Evolutionary conservation across 2,329 filamentous ascomycete species (phyloP), one percentile per base, ranked within the genome.

Genomic region (Knoxdaviesia capensis): DNA sequence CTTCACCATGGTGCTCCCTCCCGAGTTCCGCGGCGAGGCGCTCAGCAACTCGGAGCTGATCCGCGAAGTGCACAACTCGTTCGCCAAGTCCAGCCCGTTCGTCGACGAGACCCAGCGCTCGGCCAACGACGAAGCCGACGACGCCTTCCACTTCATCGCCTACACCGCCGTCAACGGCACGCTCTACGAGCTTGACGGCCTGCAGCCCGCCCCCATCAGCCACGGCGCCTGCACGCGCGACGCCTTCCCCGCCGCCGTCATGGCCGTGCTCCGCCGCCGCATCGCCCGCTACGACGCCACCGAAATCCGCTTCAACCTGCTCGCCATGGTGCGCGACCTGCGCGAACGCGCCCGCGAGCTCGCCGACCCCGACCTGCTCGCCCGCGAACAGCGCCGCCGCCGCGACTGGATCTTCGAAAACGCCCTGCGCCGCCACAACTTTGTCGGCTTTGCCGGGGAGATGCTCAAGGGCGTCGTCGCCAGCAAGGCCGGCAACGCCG

Each of bases 131-230:
- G 74, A 75, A 47, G 69, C 83, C 43, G 86, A 93, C 53, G 90
- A 96, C 54, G 83, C 88, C 31, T 98, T 92, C 63, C 90, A 98
- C 64, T 98, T 98, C 60, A 86, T 98, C 53, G 90, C 87, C 32
- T 98, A 98, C 62, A 87, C 85, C 6, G 72, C 78, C 42, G 69
- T 94, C 50, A 73, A 80, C 54, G 80, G 78, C 49, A 75, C 65
- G 5, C 69, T 98, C 43, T 98, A 94, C 66, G 90, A 98, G 63
- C 71, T 98, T 41, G 90, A 98, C 59, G 90, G 90, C 11, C 67
- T 98, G 48, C 88, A 96, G 61, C 85, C 86, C 4, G 81, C 83
- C 44, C 90, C 90, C 43, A 94, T 98, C 51, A 77, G 74, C 40
- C 90, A 98, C 60, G 90, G 88, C 31, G 48, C 70, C 4, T 92